Evolutionary conservation across 768 basidiomycete genomes (phyloP), one percentile per base, ranked within the genome.

Genomic region (Lentinus brumalis): DNA sequence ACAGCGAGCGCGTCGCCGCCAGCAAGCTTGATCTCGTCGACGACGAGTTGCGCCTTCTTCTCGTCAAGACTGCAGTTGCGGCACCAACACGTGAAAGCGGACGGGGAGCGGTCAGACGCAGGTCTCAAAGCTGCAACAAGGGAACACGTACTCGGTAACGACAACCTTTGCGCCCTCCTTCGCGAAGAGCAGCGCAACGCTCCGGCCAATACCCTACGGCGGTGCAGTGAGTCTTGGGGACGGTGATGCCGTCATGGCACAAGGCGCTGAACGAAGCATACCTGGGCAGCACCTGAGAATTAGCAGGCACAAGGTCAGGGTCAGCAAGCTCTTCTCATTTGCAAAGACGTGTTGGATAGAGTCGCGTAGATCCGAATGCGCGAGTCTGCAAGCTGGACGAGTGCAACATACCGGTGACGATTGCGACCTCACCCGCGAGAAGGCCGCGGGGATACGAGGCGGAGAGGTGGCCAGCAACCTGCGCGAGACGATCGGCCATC

Each of bases 111-210:
- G 44, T 49, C 46, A 30, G 46, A 30, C 26, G 26, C 6, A 26
- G 6, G 26, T 29, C 14, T 18, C 18, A 15, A 49, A 5, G 46
- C 10, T 8, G 14, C 26, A 11, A 26, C 12, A 26, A 47, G 16
- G 30, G 18, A 4, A 9, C n/a, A 64, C 78, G 71, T 56, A 92
- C 88, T 94, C 92, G 81, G 87, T 86, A 53, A 89, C 87, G 65
- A 94, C 91, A 53, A 94, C 86, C 70, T 89, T 94, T 15, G 92
- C 92, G 16, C 92, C 92, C 70, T 94, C 92, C 63, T 86, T 86
- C 5, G 91, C 88, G 67, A 92, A 94, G 44, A 91, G 78, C 35
- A 93, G 75, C 1, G 92, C 92, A 41, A 83, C 79, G 32, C 87
- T 85, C 49, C 82, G 82, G 4, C 92, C 92, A 59, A 94, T 94